These are phyloP conservation scores for Xylaria longipes DNA, from an alignment of 495 filamentous ascomycete genomes.

Conservation along the genomic window DNA sequence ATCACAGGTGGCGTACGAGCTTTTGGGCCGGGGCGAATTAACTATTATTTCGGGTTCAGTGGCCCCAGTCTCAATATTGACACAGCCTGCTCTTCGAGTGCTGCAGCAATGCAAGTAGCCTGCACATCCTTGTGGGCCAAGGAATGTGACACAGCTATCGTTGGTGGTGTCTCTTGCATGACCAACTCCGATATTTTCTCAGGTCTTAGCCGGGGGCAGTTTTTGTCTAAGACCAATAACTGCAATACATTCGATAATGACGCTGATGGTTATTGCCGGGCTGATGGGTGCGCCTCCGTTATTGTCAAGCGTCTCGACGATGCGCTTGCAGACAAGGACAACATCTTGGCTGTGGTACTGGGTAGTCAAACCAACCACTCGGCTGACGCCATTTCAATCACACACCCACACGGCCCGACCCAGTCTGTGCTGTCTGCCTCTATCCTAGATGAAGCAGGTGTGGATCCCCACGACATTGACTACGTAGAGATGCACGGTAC, in stretches of 20 bases:
- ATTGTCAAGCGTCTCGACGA: constrained; percentile 78
- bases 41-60: constrained; percentile 84
- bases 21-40: constrained; percentile 87
- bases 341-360: constrained; percentile 71
- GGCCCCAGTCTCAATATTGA: constrained; percentile 87
- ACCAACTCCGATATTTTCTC: constrained; percentile 87
- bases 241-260: constrained; percentile 82
- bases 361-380: constrained; percentile 77
- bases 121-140: constrained; percentile 81
- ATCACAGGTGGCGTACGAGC: constrained; percentile 89
- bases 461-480: constrained; percentile 75
- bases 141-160: constrained; percentile 84
- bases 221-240: constrained; percentile 77
- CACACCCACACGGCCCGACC: constrained; percentile 75
- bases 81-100: constrained; percentile 87
- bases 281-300: constrained; percentile 73
- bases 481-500: constrained; percentile 94
- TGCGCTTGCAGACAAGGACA: constrained; percentile 75
- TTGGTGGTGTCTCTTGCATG: constrained; percentile 79
- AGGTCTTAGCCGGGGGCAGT: constrained; percentile 82
- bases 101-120: constrained; percentile 83
- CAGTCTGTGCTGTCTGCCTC: constrained; percentile 74
- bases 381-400: constrained; percentile 80
- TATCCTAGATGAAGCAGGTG: constrained; percentile 70
- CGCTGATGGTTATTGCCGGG: constrained; percentile 81